Evolutionary conservation across 2,329 filamentous ascomycete species (phyloP).

Genomic region (Rutstroemia sp.): DNA sequence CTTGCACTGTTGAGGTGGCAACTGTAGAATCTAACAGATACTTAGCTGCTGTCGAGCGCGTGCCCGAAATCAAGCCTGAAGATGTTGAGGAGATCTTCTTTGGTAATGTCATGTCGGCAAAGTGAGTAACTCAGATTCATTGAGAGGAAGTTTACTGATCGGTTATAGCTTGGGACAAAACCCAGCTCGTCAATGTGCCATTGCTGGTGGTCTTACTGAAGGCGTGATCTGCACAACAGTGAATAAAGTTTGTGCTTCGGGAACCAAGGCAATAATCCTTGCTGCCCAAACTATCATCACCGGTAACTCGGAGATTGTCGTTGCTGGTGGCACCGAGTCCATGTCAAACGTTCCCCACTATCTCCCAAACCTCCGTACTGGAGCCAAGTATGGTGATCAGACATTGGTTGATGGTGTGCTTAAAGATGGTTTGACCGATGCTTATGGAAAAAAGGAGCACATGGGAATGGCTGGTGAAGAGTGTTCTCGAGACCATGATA

Average conservation of each 20-base stretch:
- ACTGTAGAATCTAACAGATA: background rate
- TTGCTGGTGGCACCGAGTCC: constrained; percentile 92
- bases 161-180: constrained; percentile 77
- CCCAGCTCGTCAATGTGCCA: constrained; percentile 87
- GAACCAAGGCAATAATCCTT: constrained; percentile 88
- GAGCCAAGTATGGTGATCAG: constrained; percentile 82
- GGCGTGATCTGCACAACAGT: constrained; percentile 81
- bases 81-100: constrained; percentile 96
- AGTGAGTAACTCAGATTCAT: constrained; percentile 47
- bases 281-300: constrained; percentile 97
- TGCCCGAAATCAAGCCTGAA: constrained; percentile 76
- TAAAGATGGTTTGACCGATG: constrained; percentile 90
- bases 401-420: constrained; percentile 77
- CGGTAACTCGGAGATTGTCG: constrained; percentile 84
- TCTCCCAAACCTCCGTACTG: constrained; percentile 76
- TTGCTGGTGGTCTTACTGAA: constrained; percentile 78
- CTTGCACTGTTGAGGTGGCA: background rate
- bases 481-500: constrained; percentile 74
- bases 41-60: constrained; percentile 71
- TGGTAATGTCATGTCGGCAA: constrained; percentile 94
- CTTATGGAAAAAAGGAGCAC: constrained; percentile 85
- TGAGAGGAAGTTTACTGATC: constrained; percentile 11
- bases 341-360: constrained; percentile 99
- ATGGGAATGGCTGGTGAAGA: constrained; percentile 94
- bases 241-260: constrained; percentile 98